Base-by-base conservation (phyloP, 2,329 filamentous ascomycete genomes). In the Colletotrichum cuscutae region DNA sequence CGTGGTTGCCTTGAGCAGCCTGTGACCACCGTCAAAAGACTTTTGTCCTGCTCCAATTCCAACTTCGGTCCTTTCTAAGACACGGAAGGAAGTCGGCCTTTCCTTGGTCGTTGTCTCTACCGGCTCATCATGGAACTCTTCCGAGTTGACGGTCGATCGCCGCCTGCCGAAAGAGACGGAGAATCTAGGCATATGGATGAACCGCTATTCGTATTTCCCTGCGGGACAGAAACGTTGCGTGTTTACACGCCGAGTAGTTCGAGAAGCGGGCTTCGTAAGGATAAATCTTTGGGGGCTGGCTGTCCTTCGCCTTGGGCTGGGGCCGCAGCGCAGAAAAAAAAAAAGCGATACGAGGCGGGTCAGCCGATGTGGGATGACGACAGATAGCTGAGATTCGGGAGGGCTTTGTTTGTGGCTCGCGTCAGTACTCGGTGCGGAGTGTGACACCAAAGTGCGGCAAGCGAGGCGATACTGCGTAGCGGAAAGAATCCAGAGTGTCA, bases 121-220 rank as follows among this genome's bases (percentile, higher is more conserved):
- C 77, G 85, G 79, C 49, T 79, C 87, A 87, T 89, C 85, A 74
- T 89, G 86, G 74, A 87, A 81, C 75, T 86, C 88, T 75, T 89
- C 86, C 74, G 86, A 85, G 83, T 82, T 83, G 75, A 85, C 87
- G 85, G 87, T 86, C 75, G 88, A 89, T 84, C 88, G 90, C 85
- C 89, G 89, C 87, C 87, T 85, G 78, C 83, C 85, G 75, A 91
- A 91, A 75, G 86, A 83, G 79, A 88, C 87, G 74, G 88, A 87
- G 81, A 91, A 91, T 83, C 87, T 89, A 89, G 88, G 88, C 89
- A 91, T 91, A 81, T 86, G 86, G 84, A 82, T 79, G 74, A 78
- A 77, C 74, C 79, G 76, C 64, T 74, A 74, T 75, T 66, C 77
- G 56, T 37, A 56, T 37, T 74, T 65, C 70, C 66, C 35, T 37